Evolutionary conservation across 768 basidiomycete genomes (phyloP), one percentile per base, ranked within the genome.

Genomic region (Tricholoma saponaceum): DNA sequence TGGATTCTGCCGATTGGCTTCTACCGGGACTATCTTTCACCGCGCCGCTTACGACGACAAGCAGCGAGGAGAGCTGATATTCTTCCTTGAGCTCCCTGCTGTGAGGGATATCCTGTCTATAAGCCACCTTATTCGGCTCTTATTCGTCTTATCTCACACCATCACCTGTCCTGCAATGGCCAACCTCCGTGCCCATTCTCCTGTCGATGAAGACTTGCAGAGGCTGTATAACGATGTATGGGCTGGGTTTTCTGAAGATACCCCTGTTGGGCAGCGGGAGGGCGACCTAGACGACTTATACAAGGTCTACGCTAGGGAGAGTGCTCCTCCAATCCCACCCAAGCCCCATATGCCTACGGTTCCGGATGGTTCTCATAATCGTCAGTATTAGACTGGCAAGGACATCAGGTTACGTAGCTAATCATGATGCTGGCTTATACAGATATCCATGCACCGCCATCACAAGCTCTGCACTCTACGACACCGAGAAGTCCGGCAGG

Each of bases 211-310:
- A 64, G 88, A 90, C 66, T 78, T 90, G 4, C 85, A 89, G 62
- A 78, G 80, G 56, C 79, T 91, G 44, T 91, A 90, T 70, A 82
- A 89, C 60, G 85, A 89, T 68, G 88, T 90, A 20, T 85, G 86
- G 76, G 82, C 82, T 46, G 82, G 81, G 26, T 90, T 88, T 63
- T 71, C 77, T 28, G 84, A 87, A 6, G 78, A 78, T 25, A 58
- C 55, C 7, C 59, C 67, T 30, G 49, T 60, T 46, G 35, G 61
- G 43, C 58, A 72, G 32, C 66, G 68, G 35, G 74, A 76, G 49
- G 66, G 64, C 28, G 69, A 76, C 60, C 56, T 73, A 43, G 73
- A 74, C 57, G 74, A 72, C 64, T 73, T 74, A 54, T 77, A 75
- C 65, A 73, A 63, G 43, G 69, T 65, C 28, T 71, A 77, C 66